Evolutionary conservation across 2,329 filamentous ascomycete genomes (phyloP).

Genomic region (Anthostomella pinea): DNA sequence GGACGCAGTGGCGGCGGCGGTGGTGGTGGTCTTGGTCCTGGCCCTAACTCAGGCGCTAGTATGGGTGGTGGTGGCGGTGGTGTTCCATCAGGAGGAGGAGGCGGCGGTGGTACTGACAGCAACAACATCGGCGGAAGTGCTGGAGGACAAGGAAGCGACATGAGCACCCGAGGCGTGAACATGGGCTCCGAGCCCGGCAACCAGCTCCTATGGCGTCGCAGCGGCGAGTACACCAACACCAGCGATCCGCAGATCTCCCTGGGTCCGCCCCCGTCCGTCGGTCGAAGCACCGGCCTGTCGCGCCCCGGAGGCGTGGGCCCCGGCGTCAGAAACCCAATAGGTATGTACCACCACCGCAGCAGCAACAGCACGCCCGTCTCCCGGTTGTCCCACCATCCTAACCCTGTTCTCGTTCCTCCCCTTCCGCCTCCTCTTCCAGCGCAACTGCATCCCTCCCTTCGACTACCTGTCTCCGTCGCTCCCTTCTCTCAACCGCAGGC

Average conservation of each 20-base stretch:
- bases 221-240: constrained; percentile 6
- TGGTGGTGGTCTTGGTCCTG: too few relatives aligned
- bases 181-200: constrained; percentile 6
- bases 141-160: constrained; percentile 2
- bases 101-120: too few relatives aligned
- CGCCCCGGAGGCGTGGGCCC: constrained; percentile 4
- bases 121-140: too few relatives aligned
- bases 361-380: background rate
- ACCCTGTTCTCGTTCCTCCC: background rate
- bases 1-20: too few relatives aligned
- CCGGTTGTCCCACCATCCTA: background rate
- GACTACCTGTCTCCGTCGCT: background rate
- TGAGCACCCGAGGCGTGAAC: background rate
- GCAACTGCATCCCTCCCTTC: too few relatives aligned
- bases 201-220: constrained; percentile 19
- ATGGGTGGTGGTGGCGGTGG: too few relatives aligned
- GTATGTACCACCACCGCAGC: constrained; percentile 15
- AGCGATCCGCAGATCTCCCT: constrained; percentile 13
- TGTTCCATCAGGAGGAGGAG: too few relatives aligned
- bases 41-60: too few relatives aligned
- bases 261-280: constrained; percentile 6
- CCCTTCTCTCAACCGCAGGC: too few relatives aligned
- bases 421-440: background rate
- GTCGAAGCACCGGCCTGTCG: constrained; percentile 1
- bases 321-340: constrained; percentile 13